A percentile compares a stretch with the other conserved stretches of the same genome.
These are phyloP conservation scores for Sporothrix inflata DNA, from an alignment of 2,329 filamentous ascomycete genomes.

Conservation along the genomic window DNA sequence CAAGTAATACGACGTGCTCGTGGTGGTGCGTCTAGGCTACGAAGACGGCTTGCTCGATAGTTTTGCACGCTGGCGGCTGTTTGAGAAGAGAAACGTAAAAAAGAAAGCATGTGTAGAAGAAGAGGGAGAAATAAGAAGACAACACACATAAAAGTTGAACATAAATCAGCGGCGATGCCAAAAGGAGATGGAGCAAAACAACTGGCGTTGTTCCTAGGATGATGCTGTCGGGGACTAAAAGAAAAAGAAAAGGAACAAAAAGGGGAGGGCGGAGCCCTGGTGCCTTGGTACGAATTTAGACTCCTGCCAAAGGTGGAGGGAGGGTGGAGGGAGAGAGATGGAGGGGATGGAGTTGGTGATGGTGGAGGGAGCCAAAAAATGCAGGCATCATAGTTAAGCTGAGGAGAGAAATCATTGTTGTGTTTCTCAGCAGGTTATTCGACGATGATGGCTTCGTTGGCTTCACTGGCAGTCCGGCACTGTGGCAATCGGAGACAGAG, in stretches of 20 bases:
- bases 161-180: too few relatives aligned
- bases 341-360: too few relatives aligned
- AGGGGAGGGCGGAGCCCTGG: not conserved
- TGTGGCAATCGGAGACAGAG: not conserved
- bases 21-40: too few relatives aligned
- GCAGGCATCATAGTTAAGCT: not conserved
- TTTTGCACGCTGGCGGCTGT: too few relatives aligned
- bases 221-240: not conserved
- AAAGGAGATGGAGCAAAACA: too few relatives aligned
- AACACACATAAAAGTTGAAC: too few relatives aligned
- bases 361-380: not conserved
- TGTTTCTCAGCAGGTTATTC: not conserved
- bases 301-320: not conserved
- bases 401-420: not conserved
- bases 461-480: too few relatives aligned
- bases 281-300: not conserved
- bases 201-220: not conserved
- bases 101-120: too few relatives aligned
- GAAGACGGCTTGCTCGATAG: too few relatives aligned
- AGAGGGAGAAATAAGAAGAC: not conserved
- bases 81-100: too few relatives aligned
- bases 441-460: not conserved
- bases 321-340: not conserved
- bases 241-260: not conserved
- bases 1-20: too few relatives aligned